A percentile compares a stretch with the other conserved stretches of the same genome.
phyloP scores from a whole-genome alignment of 2,329 filamentous ascomycete genomes.

The Hypoxylon sp. region DNA sequence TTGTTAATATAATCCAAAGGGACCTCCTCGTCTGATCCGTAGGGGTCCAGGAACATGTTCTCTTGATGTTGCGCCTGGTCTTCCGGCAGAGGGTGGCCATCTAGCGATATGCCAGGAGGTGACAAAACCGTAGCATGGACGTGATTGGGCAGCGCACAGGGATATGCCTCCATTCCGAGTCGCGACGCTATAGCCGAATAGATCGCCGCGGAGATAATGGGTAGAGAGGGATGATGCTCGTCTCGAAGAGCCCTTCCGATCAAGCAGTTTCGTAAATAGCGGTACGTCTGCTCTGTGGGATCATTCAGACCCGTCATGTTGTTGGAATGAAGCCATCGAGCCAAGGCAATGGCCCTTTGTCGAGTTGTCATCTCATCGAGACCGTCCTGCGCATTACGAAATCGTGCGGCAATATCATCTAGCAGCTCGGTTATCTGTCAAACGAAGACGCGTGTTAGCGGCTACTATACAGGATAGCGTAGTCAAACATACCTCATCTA shows the following conservation, averaged over 20 bases:
- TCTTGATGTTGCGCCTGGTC: constrained; percentile 58
- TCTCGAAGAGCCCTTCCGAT: constrained; percentile 84
- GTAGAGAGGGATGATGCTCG: constrained; percentile 80
- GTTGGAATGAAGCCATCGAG: constrained; percentile 74
- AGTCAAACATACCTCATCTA: constrained; percentile 71
- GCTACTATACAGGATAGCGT: not conserved
- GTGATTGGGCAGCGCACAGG: constrained; percentile 86
- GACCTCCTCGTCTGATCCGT: constrained; percentile 76
- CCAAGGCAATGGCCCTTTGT: constrained; percentile 75
- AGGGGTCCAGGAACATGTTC: constrained; percentile 88
- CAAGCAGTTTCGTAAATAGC: constrained; percentile 87
- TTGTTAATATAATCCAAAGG: constrained; percentile 68
- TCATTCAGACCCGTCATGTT: constrained; percentile 78
- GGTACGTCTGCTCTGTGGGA: constrained; percentile 72
- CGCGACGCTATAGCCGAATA: constrained; percentile 83
- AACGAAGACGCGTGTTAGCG: constrained; percentile 15
- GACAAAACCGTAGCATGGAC: constrained; percentile 83
- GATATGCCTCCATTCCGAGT: constrained; percentile 80
- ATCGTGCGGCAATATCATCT: constrained; percentile 69
- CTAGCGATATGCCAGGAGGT: constrained; percentile 69
- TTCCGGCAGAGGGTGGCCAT: constrained; percentile 58
- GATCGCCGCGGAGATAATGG: constrained; percentile 87
- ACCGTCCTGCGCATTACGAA: constrained; percentile 65
- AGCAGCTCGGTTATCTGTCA: constrained; percentile 72
- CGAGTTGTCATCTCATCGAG: constrained; percentile 71